Evolutionary conservation across 805 yeast genomes (phyloP).

Genomic region (Torulaspora microellipsoides): DNA sequence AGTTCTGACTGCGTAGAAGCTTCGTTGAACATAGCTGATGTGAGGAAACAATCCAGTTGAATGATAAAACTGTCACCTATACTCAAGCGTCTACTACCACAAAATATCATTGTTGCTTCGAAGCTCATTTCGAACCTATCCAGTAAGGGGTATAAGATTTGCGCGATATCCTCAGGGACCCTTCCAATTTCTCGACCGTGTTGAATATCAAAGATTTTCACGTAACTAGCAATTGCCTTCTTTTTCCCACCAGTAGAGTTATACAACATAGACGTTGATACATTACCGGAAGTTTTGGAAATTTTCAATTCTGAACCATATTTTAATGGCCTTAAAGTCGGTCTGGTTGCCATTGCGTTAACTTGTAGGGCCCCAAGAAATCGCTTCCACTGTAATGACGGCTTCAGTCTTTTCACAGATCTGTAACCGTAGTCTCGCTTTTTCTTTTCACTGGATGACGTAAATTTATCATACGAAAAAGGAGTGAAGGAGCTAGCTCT

Average conservation of each 20-base stretch:
- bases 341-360: conserved; percentile 70
- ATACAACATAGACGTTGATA: conserved; percentile 17
- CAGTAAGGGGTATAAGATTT: conserved; percentile 56
- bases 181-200: conserved; percentile 65
- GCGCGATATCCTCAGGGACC: conserved; percentile 64
- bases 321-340: conserved; percentile 43
- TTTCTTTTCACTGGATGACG: conserved; percentile 5
- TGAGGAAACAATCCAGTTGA: conserved; percentile 63
- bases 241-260: conserved; percentile 24
- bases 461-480: neutral
- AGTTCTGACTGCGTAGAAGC: conserved; percentile 5
- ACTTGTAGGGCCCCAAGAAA: conserved; percentile 59
- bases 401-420: conserved; percentile 14
- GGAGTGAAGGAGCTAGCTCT: neutral
- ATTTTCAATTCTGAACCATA: conserved; percentile 43
- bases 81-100: conserved; percentile 50
- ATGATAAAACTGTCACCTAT: conserved; percentile 74
- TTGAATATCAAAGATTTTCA: conserved; percentile 31
- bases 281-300: conserved; percentile 33
- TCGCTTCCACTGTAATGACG: conserved; percentile 34
- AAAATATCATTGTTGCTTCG: conserved; percentile 53
- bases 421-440: conserved; percentile 2
- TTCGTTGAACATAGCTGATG: conserved; percentile 31
- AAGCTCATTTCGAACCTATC: conserved; percentile 52
- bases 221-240: conserved; percentile 30